Evolutionary conservation across 2,329 filamentous ascomycete genomes (phyloP).

Genomic region (Hypoxylon sp.): DNA sequence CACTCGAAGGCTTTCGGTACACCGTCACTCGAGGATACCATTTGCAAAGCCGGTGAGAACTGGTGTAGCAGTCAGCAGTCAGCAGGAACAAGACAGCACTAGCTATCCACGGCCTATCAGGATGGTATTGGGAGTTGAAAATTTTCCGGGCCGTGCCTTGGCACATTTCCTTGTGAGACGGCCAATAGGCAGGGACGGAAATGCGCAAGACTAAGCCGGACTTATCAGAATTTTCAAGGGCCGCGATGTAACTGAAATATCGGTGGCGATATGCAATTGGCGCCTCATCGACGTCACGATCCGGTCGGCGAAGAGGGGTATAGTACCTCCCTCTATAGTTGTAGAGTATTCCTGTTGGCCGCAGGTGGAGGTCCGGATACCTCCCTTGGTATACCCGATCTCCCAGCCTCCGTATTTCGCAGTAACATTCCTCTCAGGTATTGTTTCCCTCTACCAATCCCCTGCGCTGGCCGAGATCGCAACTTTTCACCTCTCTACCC

Average conservation of each 20-base stretch:
- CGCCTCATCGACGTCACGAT: slow-evolving; percentile 5
- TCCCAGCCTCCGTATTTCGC: slow-evolving; percentile 22
- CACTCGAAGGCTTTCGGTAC: no score
- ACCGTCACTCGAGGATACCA: no score
- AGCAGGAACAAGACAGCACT: slow-evolving; percentile 15
- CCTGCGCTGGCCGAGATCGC: slow-evolving; percentile 24
- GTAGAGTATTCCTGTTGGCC: no score
- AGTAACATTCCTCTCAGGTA: slow-evolving; percentile 3
- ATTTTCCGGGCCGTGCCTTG: slow-evolving; percentile 23
- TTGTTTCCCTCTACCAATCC: not conserved
- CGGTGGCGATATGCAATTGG: slow-evolving; percentile 24
- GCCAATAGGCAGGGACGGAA: slow-evolving; percentile 20
- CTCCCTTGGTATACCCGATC: slow-evolving; percentile 3
- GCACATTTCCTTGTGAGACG: slow-evolving; percentile 10
- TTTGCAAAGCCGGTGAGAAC: slow-evolving; percentile 15
- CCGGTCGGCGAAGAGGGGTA: slow-evolving; percentile 15
- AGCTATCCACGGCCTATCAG: slow-evolving; percentile 24
- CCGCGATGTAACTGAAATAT: slow-evolving; percentile 32
- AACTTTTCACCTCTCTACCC: slow-evolving; percentile 5
- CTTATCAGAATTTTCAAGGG: slow-evolving; percentile 19
- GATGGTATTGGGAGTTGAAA: slow-evolving; percentile 4
- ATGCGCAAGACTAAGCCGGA: slow-evolving; percentile 15
- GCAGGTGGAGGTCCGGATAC: slow-evolving; percentile 4
- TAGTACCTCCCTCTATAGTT: not conserved
- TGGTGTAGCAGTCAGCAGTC: slow-evolving; percentile 19